Conservation (phyloP, 371 early-diverging fungal genomes). For the Sanchytrium tribonematis region DNA sequence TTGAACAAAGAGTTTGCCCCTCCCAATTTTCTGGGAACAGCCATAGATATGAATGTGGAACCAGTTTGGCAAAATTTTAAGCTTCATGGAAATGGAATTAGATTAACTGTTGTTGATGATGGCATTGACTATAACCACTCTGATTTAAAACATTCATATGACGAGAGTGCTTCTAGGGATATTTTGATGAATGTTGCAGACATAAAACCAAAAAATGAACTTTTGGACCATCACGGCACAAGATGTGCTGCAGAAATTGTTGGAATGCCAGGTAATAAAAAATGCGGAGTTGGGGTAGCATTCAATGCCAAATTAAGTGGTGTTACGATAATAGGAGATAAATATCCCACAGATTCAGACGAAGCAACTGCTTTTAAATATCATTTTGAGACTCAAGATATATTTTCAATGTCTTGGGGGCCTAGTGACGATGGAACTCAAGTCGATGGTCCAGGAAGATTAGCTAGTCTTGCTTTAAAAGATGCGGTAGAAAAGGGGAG, state of each 20-base stretch:
- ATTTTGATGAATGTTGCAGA: constrained; percentile 34
- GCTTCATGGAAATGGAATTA: constrained; percentile 35
- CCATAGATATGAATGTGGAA: neutral
- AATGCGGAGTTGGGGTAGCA: constrained; percentile 86
- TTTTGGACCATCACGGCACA: constrained; percentile 68
- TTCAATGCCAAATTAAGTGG: constrained; percentile 60
- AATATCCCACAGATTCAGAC: constrained; percentile 50
- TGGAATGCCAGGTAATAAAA: constrained; percentile 40
- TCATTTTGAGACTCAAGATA: constrained; percentile 49
- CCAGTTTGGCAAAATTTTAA: neutral
- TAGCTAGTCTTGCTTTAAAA: constrained; percentile 43
- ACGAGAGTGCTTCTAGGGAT: neutral
- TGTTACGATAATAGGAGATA: constrained; percentile 8
- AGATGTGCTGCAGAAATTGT: constrained; percentile 92
- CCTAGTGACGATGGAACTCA: constrained; percentile 67
- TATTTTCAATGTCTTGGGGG: constrained; percentile 85
- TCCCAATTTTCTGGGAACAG: neutral
- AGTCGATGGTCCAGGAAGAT: constrained; percentile 53
- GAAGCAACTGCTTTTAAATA: constrained; percentile 70
- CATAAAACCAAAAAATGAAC: constrained; percentile 75
- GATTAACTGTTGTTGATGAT: constrained; percentile 73
- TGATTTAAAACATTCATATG: constrained; percentile 26
- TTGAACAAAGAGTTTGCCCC: neutral
- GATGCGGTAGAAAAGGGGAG: constrained; percentile 61
- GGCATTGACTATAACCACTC: constrained; percentile 56